phyloP scores from a whole-genome alignment of 169 alveolate species.

The Plasmodium cynomolgi region DNA sequence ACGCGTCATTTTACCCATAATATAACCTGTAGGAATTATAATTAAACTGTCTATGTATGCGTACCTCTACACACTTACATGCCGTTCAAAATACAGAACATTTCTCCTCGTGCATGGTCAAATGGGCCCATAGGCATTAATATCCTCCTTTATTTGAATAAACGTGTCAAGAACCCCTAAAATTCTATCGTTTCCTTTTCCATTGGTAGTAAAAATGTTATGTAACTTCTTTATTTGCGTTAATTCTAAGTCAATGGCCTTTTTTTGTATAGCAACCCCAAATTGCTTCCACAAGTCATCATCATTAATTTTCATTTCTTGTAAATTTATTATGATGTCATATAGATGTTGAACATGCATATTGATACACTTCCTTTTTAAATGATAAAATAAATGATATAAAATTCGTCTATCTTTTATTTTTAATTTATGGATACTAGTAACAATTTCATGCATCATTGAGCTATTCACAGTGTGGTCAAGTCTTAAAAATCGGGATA shows the following conservation, averaged over 20 bases:
- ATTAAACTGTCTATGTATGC: not conserved
- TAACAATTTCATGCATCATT: constrained; percentile 82
- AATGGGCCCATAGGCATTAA: constrained; percentile 81
- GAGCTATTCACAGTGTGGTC: constrained; percentile 86
- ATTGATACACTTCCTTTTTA: constrained; percentile 82
- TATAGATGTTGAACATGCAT: constrained; percentile 85
- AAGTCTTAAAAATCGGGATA: constrained; percentile 84
- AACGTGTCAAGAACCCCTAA: constrained; percentile 84
- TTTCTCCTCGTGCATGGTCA: constrained; percentile 52
- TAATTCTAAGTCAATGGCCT: constrained; percentile 82
- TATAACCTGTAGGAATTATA: not conserved
- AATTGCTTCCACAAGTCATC: constrained; percentile 87
- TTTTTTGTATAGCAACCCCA: constrained; percentile 86
- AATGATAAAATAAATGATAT: constrained; percentile 83
- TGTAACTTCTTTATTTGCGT: constrained; percentile 80
- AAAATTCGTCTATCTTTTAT: constrained; percentile 82
- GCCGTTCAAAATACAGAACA: not conserved
- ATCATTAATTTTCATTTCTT: constrained; percentile 82
- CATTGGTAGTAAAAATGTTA: constrained; percentile 53
- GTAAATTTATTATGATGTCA: constrained; percentile 77
- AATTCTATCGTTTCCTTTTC: constrained; percentile 86
- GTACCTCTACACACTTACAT: not conserved
- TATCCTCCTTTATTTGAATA: constrained; percentile 82
- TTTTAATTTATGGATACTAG: constrained; percentile 75
- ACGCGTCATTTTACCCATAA: not conserved